Evolutionary conservation across 345 rosid species (phyloP).

Genomic region (Salix koriyanagi): DNA sequence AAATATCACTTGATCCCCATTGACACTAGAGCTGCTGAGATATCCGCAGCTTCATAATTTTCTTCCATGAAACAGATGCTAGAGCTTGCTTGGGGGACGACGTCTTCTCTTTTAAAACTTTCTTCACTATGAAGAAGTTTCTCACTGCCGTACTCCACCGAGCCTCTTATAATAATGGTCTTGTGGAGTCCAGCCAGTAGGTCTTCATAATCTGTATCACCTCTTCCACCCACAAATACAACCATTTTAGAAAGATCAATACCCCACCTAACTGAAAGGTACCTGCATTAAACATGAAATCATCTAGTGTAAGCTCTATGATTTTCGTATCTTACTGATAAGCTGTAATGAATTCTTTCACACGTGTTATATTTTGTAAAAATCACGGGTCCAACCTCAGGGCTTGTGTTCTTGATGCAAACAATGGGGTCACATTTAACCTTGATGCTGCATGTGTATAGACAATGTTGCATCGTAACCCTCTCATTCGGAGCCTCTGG

Average conservation of each 20-base stretch:
- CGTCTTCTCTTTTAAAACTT: conserved; percentile 55
- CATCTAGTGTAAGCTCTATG: background rate
- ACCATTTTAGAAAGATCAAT: conserved; percentile 55
- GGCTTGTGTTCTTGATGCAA: conserved; percentile 81
- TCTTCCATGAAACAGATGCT: conserved; percentile 40
- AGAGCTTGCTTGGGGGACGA: conserved; percentile 42
- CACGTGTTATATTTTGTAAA: background rate
- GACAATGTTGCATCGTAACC: conserved; percentile 66
- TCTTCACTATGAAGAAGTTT: conserved; percentile 53
- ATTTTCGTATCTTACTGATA: background rate
- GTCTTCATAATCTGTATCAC: conserved; percentile 79
- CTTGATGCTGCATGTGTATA: conserved; percentile 59
- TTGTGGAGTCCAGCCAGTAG: conserved; percentile 71
- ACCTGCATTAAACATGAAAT: conserved; percentile 41
- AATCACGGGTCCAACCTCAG: conserved; percentile 47
- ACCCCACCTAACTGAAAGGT: conserved; percentile 81
- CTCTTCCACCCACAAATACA: conserved; percentile 66
- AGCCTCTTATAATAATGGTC: conserved; percentile 53
- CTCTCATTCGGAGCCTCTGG: conserved; percentile 82
- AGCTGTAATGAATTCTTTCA: background rate
- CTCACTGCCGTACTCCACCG: conserved; percentile 56
- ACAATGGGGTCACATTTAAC: conserved; percentile 69
- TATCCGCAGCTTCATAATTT: conserved; percentile 38
- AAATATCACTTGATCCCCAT: conserved; percentile 43
- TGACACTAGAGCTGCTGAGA: conserved; percentile 44